Evolutionary conservation across 768 basidiomycete species (phyloP), one percentile per base, ranked within the genome.

Genomic region (Mycena rebaudengoi): DNA sequence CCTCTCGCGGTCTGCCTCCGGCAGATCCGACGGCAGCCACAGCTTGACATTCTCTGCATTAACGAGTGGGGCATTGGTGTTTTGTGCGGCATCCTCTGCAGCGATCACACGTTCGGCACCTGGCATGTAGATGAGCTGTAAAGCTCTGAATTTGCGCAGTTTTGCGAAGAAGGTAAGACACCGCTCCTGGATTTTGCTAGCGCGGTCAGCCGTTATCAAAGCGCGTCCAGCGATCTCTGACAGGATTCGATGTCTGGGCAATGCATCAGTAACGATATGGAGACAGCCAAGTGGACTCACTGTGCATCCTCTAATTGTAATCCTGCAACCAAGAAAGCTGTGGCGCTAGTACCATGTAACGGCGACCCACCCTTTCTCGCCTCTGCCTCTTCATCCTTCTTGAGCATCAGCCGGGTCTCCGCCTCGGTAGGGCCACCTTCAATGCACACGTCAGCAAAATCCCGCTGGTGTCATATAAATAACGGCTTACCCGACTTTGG

Each of bases 151-250:
- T 7, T 16, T 20, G 3, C 14, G 18, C 14, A 64, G 21, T 30
- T 66, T 65, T 7, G 26, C 8, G 16, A 29, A 4, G 23, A 67
- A 37, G 14, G 40, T 25, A 14, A 39, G 11, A 10, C 66, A 54
- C 28, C 41, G 66, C 25, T 69, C 53, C n/a, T 67, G 11, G n/a
- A 68, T 21, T 35, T 62, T 57, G 20, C 29, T 13, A 11, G 49
- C 21, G 13, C 52, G 41, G 21, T 40, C 46, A 5, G 48, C 41
- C 16, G 59, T 26, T 6, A 53, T 13, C n/a, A 25, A 26, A 3
- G 13, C 7, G n/a, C n/a, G n/a, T 2, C 32, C 39, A 5, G 23
- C 46, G n/a, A 53, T 6, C 33, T 60, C 59, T 4, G 48, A 30
- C 8, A 16, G 18, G 16, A 60, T 28, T 33, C 52, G 40, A 21